Evolutionary conservation across 768 basidiomycete species (phyloP), one percentile per base, ranked within the genome.

Genomic region (Trametes cingulata): DNA sequence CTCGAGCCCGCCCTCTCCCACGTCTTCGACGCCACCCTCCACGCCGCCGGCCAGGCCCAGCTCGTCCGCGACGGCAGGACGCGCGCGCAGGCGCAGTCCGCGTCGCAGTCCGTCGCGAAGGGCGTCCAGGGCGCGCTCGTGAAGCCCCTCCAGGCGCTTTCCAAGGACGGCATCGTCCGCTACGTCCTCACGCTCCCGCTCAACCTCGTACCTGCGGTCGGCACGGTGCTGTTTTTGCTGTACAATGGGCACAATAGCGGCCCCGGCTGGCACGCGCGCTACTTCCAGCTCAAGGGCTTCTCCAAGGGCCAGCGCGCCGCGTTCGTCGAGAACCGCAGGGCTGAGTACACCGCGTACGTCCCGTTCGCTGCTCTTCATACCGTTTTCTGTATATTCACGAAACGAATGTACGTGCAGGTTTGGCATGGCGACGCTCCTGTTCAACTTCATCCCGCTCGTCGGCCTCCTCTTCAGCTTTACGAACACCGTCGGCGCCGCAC

Each of bases 211-310:
- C 88, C 88, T 0, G 78, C 81, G 22, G 76, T 88, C 40, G 87
- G 88, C 7, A 87, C 87, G 2, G 80, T 77, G 15, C 67, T 85
- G 59, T 89, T 91, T 74, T 68, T 88, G 20, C 65, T 83, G 35
- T 80, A 80, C 65, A 84, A 85, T 53, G 82, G 82, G 0, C 61
- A 69, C 52, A 61, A 54, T 19, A 61, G 65, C 20, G 87, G 87
- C 2, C 84, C 86, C 0, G 72, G 77, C 8, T 86, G 81, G 73
- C 85, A 88, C 71, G 68, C 78, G 7, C 80, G 86, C 41, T 91
- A 88, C 71, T 91, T 89, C 75, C 82, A 86, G 72, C 78, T 89
- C 48, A 88, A 87, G 71, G 80, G 78, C 1, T 77, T 80, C 61
- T 76, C 77, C 66, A 73, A 75, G 27, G 55, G 68, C 15, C 76